Evolutionary conservation across 1,284 basidiomycete genomes (phyloP), one percentile per base, ranked within the genome.

Genomic region (Pterulicium gracile): DNA sequence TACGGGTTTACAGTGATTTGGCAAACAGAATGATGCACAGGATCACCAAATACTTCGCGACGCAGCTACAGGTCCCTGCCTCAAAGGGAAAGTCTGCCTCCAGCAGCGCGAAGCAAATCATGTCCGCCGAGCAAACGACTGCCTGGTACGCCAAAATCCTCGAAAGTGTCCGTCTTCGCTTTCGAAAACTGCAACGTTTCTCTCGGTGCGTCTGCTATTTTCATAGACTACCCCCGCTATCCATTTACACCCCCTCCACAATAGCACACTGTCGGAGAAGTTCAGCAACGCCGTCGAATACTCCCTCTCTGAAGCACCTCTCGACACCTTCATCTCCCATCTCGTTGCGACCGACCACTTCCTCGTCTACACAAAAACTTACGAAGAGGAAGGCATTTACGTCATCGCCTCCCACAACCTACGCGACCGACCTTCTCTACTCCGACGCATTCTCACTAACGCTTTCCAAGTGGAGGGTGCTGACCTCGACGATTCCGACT

Each of bases 201-300:
- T 86, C 88, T 42, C 77, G 89, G 90, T 92, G 60, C 51, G 70
- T 53, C 43, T 42, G 3, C 24, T 43, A 23, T 20, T 17, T 39
- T 45, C n/a, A 14, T 17, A 20, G 10, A 18, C 24, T 1, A 32
- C 22, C 45, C 32, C 5, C 40, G 47, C 45, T 22, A 39, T 19
- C 19, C 45, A 12, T 24, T 21, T 22, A 48, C 41, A 32, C 35
- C 24, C 43, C 48, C 53, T 24, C 43, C 39, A 34, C 44, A 36
- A 19, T 44, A 89, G 88, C 52, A 80, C 81, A 5, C 72, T 93
- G 20, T 81, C 84, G 0, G 84, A 89, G 56, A 79, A 90, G 35
- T 95, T 97, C 65, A 89, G 89, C 58, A 98, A 98, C 62, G 92
- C 94, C 1, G 89, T 94, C 1, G 96, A 98, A 64, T 98, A 97